Evolutionary conservation across 106 monocot genomes (phyloP).

Genomic region (Gastrodia elata): DNA sequence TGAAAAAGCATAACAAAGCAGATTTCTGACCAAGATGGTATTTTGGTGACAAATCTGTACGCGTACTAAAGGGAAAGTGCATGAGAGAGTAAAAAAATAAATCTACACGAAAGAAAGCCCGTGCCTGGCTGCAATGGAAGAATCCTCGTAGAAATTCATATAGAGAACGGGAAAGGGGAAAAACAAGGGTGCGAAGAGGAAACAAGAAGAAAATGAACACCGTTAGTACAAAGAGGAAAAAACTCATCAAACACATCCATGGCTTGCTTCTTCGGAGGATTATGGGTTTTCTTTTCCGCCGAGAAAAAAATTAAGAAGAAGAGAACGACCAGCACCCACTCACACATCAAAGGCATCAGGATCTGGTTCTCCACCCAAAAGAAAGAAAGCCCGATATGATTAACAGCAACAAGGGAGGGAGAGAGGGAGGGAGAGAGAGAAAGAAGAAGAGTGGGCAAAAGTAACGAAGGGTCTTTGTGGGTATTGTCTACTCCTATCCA

Average conservation of each 20-base stretch:
- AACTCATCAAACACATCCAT: background rate
- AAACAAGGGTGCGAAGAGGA: background rate
- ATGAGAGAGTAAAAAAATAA: background rate
- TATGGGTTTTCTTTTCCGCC: background rate
- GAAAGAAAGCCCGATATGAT: conserved; percentile 19
- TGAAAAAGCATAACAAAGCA: background rate
- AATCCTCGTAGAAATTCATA: background rate
- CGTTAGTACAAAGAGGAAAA: background rate
- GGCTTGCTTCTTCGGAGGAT: conserved; percentile 9
- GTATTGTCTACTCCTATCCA: conserved; percentile 4
- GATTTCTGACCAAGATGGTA: background rate
- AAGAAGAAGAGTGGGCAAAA: background rate
- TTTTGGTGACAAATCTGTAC: background rate
- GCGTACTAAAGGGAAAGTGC: background rate
- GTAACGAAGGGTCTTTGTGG: conserved; percentile 5
- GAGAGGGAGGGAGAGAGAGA: conserved; percentile 9
- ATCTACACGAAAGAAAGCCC: conserved; percentile 3
- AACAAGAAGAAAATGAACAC: background rate
- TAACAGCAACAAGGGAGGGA: conserved; percentile 17
- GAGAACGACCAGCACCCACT: conserved; percentile 25
- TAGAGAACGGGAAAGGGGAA: background rate
- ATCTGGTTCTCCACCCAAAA: conserved; percentile 44
- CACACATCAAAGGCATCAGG: conserved; percentile 41
- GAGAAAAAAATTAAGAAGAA: background rate
- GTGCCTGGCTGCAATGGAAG: no score